Conservation (phyloP, 352 stramenopile species). For the Pseudoperonospora humuli region DNA sequence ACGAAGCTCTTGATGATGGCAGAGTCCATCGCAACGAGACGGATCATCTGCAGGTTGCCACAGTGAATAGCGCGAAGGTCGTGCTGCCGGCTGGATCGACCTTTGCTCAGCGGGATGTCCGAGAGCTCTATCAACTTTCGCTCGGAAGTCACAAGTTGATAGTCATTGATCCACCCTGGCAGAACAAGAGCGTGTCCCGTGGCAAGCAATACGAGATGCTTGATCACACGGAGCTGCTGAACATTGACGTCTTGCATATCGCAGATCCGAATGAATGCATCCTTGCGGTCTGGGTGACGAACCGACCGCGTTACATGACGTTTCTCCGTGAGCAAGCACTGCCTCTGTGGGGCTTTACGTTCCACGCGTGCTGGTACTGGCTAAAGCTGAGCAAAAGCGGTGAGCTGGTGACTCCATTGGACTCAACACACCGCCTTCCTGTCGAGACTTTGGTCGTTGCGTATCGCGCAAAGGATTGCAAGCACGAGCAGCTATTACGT, state of each 20-base stretch:
- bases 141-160: slow-evolving; percentile 28
- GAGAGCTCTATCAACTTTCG: slow-evolving; percentile 14
- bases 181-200: slow-evolving; percentile 68
- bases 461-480: slow-evolving; percentile 23
- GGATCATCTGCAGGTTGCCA: slow-evolving; percentile 10
- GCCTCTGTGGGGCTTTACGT: slow-evolving; percentile 49
- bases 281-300: slow-evolving; percentile 71
- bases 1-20: slow-evolving; percentile 6
- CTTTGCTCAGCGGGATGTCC: slow-evolving; percentile 25
- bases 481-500: slow-evolving; percentile 9
- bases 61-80: slow-evolving; percentile 1
- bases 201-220: slow-evolving; percentile 52
- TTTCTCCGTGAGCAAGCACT: slow-evolving; percentile 56
- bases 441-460: slow-evolving; percentile 62
- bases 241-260: slow-evolving; percentile 28
- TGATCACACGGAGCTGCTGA: slow-evolving; percentile 45
- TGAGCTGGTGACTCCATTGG: slow-evolving; percentile 50
- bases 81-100: slow-evolving; percentile 18
- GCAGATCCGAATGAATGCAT: slow-evolving; percentile 37
- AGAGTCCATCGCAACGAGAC: slow-evolving; percentile 16
- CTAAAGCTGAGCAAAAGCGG: slow-evolving; percentile 54
- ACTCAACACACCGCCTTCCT: slow-evolving; percentile 54
- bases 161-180: slow-evolving; percentile 66
- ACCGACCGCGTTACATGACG: slow-evolving; percentile 42
- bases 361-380: slow-evolving; percentile 65